Evolutionary conservation across 2,329 filamentous ascomycete species (phyloP), one percentile per base, ranked within the genome.

Genomic region (Bipolaris zeicola): DNA sequence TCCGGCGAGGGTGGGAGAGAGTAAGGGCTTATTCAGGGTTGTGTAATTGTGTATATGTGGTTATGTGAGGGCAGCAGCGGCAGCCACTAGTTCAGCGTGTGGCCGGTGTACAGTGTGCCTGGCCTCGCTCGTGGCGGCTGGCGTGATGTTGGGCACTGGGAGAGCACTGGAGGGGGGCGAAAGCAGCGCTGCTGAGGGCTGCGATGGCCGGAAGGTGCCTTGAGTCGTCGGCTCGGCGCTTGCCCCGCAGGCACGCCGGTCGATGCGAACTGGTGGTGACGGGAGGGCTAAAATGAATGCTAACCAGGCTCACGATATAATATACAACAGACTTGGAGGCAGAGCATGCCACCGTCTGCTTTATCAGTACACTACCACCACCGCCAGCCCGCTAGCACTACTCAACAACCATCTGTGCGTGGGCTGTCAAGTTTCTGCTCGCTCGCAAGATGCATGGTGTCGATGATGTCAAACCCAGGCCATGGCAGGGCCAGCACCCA

Each of bases 381-480:
- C 28, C 1, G 28, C 28, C 28, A 4, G 26, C 26, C 28, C 10
- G 10, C 28, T 10, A 31, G 28, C 28, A 22, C 42, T 24, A 13
- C 39, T 42, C 20, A 20, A 20, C 20, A 2, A 60, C 50, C 46
- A 50, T 53, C 53, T 43, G 52, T 53, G 56, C 60, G 52, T 58
- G 42, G 58, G 42, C 55, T 54, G 55, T 48, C 55, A 57, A 52
- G 55, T 59, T 56, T 52, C 51, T 51, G 52, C 52, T 37, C 37
- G 38, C 46, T 49, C 38, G 6, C 48, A 13, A 31, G 50, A 43
- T 44, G 31, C 42, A 41, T 34, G 54, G 33, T 45, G 47, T 66
- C 62, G 57, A 66, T 66, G 62, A 66, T 65, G 64, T 66, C 65
- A 66, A 63, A 52, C 42, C 44, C 39, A 41, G 26, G 20, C 48